Conservation (phyloP, 2,329 filamentous ascomycete genomes). For the Penicillium palitans region DNA sequence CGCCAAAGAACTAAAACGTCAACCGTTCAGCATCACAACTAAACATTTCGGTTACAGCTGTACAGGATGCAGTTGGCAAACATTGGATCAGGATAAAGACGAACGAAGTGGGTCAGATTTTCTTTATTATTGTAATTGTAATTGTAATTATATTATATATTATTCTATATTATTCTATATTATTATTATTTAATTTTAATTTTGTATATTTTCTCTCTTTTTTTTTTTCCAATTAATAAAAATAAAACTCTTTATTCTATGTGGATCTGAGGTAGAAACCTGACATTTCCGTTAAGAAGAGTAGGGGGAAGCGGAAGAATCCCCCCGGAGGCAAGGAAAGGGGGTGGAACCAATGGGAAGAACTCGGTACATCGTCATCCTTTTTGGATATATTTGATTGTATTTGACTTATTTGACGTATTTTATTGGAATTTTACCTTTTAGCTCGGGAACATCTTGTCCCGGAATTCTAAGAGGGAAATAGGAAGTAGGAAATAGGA, state of each 20-base stretch:
- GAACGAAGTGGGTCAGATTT: conserved; percentile 27
- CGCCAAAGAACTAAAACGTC: conserved; percentile 32
- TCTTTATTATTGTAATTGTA: conserved; percentile 13
- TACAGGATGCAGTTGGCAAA: conserved; percentile 40
- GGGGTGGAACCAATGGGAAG: conserved; percentile 19
- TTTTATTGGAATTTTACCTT: neutral
- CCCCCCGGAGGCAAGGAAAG: conserved; percentile 23
- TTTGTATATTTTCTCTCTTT: neutral
- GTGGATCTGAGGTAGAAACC: conserved; percentile 8
- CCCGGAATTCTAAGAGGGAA: neutral
- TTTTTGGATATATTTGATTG: neutral
- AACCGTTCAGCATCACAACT: conserved; percentile 33
- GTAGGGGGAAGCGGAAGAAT: conserved; percentile 20
- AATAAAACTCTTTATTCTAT: conserved; percentile 14
- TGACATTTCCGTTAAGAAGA: conserved; percentile 15
- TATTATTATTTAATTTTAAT: conserved; percentile 7
- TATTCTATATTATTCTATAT: too few relatives aligned
- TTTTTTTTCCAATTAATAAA: conserved; percentile 3
- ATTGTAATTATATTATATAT: neutral
- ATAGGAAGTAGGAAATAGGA: too few relatives aligned
- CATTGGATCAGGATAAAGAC: conserved; percentile 35
- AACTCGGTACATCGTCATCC: conserved; percentile 19
- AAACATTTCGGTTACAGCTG: conserved; percentile 39
- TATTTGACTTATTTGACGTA: neutral
- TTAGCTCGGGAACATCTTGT: neutral